Conservation (phyloP, 345 rosid species). For the Euphorbia lathyris region DNA sequence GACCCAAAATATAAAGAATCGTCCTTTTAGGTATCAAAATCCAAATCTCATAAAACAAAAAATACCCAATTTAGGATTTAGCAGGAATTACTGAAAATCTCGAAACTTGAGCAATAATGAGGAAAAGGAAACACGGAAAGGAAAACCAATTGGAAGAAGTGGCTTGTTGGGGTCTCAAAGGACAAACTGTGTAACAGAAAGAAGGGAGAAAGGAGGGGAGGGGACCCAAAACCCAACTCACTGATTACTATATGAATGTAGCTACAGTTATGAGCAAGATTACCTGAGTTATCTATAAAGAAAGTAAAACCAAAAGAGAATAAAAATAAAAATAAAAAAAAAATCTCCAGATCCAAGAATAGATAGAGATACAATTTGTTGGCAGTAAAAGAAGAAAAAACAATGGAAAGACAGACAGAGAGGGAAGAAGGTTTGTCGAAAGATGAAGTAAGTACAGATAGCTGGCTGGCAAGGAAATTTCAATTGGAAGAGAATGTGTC, state of each 20-base stretch:
- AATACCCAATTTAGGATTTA: slow-evolving; percentile 24
- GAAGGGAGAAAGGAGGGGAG: slow-evolving; percentile 14
- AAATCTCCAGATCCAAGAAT: slow-evolving; percentile 58
- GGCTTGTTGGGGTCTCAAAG: slow-evolving; percentile 18
- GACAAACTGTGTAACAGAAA: slow-evolving; percentile 21
- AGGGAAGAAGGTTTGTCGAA: slow-evolving; percentile 28
- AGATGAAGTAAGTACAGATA: slow-evolving; percentile 15
- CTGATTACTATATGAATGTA: slow-evolving; percentile 23
- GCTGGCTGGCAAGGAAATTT: slow-evolving; percentile 6
- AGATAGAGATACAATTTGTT: no score
- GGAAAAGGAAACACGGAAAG: slow-evolving; percentile 21
- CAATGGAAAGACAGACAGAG: slow-evolving; percentile 38
- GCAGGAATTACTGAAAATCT: slow-evolving; percentile 26
- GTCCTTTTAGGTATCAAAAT: slow-evolving; percentile 32
- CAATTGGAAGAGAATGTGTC: slow-evolving; percentile 5
- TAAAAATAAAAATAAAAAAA: slow-evolving; percentile 14
- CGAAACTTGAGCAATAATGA: slow-evolving; percentile 21
- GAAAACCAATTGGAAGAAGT: slow-evolving; percentile 16
- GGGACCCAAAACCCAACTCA: slow-evolving; percentile 26
- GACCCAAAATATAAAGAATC: slow-evolving; percentile 20
- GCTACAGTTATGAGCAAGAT: slow-evolving; percentile 21
- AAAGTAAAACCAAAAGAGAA: slow-evolving; percentile 22
- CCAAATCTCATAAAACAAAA: slow-evolving; percentile 25
- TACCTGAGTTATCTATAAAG: slow-evolving; percentile 13
- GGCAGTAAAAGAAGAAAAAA: slow-evolving; percentile 19